These are phyloP conservation scores for Cicer yamashitae DNA, from an alignment of 306 rosid genomes.

Conservation along the genomic window DNA sequence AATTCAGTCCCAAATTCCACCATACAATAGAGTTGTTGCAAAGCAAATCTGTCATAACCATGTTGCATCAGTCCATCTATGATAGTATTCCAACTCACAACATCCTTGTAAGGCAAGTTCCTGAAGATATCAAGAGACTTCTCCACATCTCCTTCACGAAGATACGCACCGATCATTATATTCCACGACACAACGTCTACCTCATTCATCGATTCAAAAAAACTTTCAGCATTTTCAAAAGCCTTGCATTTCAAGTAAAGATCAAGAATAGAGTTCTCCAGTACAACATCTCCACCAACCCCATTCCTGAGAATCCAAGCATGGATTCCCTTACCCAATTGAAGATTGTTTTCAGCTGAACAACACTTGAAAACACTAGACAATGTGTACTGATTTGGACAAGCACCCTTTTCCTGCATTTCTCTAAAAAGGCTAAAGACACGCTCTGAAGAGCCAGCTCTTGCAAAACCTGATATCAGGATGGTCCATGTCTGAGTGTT, in stretches of 20 bases:
- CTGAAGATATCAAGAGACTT: constrained; percentile 69
- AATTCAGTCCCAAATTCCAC: constrained; percentile 56
- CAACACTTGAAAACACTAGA: constrained; percentile 72
- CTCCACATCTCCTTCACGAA: constrained; percentile 61
- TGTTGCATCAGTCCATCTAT: constrained; percentile 73
- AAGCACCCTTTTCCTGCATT: constrained; percentile 67
- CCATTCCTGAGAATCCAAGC: constrained; percentile 81
- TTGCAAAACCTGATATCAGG: constrained; percentile 77
- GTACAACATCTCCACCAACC: constrained; percentile 67
- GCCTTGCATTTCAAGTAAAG: constrained; percentile 70
- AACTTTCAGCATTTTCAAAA: constrained; percentile 58
- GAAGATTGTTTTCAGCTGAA: constrained; percentile 56
- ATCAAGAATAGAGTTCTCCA: constrained; percentile 79
- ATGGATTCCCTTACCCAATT: constrained; percentile 67
- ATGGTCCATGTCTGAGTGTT: constrained; percentile 73
- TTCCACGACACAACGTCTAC: constrained; percentile 67
- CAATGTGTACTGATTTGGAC: constrained; percentile 72
- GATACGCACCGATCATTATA: constrained; percentile 69
- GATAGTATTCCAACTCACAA: constrained; percentile 84
- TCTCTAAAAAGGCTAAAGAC: constrained; percentile 65
- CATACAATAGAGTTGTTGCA: constrained; percentile 74
- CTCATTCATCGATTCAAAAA: constrained; percentile 62
- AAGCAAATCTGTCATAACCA: constrained; percentile 57
- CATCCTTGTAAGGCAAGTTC: constrained; percentile 66
- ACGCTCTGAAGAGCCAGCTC: constrained; percentile 48